These are phyloP conservation scores for Kodamaea derodonti DNA, from an alignment of 1,139 yeast species.

Conservation along the genomic window DNA sequence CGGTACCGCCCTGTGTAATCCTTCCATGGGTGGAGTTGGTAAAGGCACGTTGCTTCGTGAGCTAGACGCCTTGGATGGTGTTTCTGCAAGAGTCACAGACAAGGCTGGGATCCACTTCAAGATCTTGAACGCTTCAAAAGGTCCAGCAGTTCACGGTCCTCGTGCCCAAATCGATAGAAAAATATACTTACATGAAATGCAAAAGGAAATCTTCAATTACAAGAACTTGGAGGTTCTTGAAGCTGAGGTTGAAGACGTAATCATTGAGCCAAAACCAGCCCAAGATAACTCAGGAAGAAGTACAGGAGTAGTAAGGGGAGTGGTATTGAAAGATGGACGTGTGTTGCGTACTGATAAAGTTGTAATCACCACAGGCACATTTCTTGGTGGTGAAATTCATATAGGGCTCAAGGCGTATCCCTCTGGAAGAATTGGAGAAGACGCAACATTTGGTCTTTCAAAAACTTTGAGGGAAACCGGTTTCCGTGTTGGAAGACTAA, in stretches of 20 bases:
- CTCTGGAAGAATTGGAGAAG: conserved; percentile 92
- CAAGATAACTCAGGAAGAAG: conserved; percentile 26
- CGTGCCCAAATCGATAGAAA: conserved; percentile 92
- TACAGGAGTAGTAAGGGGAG: conserved; percentile 57
- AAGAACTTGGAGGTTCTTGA: conserved; percentile 58
- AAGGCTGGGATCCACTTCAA: conserved; percentile 91
- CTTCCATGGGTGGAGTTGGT: conserved; percentile 98
- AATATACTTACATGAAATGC: conserved; percentile 80
- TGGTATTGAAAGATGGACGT: conserved; percentile 64
- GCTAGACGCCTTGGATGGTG: conserved; percentile 95
- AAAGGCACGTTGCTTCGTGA: conserved; percentile 91
- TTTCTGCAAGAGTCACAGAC: conserved; percentile 80
- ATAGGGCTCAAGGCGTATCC: conserved; percentile 78
- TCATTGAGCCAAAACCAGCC: conserved; percentile 48
- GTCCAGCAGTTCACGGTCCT: conserved; percentile 99
- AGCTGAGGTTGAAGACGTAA: conserved; percentile 83
- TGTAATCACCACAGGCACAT: conserved; percentile 94
- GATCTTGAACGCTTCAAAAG: conserved; percentile 80
- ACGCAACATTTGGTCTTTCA: conserved; percentile 85
- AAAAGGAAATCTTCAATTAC: conserved; percentile 55
- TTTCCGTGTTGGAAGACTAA: conserved; percentile 80
- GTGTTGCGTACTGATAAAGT: conserved; percentile 61
- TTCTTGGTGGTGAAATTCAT: conserved; percentile 90
- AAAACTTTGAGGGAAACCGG: conserved; percentile 73
- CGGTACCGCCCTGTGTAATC: conserved; percentile 96